These are phyloP conservation scores for Dipteronia dyeriana DNA, from an alignment of 345 rosid species.

Conservation along the genomic window DNA sequence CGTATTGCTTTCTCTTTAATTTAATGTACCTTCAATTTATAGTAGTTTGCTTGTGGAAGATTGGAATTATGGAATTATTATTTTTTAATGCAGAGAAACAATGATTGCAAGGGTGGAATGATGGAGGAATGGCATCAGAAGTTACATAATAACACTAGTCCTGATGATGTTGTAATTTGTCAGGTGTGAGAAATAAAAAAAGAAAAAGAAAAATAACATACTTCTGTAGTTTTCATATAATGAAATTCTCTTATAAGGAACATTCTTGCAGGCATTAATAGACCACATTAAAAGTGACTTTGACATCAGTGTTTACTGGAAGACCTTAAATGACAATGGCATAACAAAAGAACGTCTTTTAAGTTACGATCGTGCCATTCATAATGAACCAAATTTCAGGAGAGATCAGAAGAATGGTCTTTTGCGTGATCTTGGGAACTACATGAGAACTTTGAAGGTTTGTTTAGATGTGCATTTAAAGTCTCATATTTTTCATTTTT, in stretches of 20 bases:
- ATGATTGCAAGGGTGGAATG: slow-evolving; percentile 95
- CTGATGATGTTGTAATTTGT: slow-evolving; percentile 96
- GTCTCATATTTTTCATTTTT: slow-evolving; percentile 12
- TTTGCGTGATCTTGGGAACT: slow-evolving; percentile 86
- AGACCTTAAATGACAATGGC: slow-evolving; percentile 92
- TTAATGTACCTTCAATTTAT: slow-evolving; percentile 13
- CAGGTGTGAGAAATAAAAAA: slow-evolving; percentile 56
- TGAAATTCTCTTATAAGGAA: slow-evolving; percentile 12
- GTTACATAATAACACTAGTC: slow-evolving; percentile 98
- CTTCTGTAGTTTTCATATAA: slow-evolving; percentile 2
- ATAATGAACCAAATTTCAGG: slow-evolving; percentile 78
- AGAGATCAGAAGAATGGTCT: slow-evolving; percentile 85
- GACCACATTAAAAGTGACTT: slow-evolving; percentile 75
- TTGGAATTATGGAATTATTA: slow-evolving; percentile 9
- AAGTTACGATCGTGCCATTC: slow-evolving; percentile 97
- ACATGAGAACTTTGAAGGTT: slow-evolving; percentile 97
- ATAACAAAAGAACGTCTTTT: slow-evolving; percentile 89
- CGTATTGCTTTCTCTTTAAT: slow-evolving; percentile 21
- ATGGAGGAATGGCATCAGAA: slow-evolving; percentile 99
- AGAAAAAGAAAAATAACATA: slow-evolving; percentile 11
- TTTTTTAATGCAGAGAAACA: slow-evolving; percentile 65
- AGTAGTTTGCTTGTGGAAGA: slow-evolving; percentile 8
- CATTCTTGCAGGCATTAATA: slow-evolving; percentile 75
- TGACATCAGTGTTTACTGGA: slow-evolving; percentile 89
- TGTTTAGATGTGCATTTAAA: slow-evolving; percentile 26